phyloP scores from a whole-genome alignment of 1,139 yeast genomes.

The Geotrichum fermentans region DNA sequence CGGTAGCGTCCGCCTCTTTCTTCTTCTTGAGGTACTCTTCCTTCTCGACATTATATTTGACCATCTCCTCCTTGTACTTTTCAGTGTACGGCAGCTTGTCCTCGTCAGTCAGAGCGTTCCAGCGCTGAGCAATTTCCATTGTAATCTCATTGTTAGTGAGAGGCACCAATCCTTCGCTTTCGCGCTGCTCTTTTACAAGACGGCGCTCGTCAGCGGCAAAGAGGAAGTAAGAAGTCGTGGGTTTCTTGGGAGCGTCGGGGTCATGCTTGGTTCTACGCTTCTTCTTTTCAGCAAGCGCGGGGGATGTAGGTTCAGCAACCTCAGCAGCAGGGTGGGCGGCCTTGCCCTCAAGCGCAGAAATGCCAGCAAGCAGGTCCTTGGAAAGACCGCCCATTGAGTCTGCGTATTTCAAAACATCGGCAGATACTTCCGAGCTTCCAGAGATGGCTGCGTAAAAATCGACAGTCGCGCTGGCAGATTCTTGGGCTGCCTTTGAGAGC shows the following conservation, averaged over 20 bases:
- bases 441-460: conserved; percentile 54
- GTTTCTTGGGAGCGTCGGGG: conserved; percentile 51
- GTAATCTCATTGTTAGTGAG: conserved; percentile 73
- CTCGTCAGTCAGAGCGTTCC: conserved; percentile 63
- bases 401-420: conserved; percentile 26
- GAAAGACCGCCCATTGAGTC: conserved; percentile 31
- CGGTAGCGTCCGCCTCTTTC: conserved; percentile 20
- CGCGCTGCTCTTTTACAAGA: conserved; percentile 58
- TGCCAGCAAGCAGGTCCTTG: conserved; percentile 13
- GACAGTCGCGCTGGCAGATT: conserved; percentile 72
- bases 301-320: not conserved
- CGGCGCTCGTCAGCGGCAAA: conserved; percentile 47
- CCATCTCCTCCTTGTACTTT: conserved; percentile 62
- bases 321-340: conserved; percentile 11
- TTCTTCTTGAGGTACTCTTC: conserved; percentile 56
- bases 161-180: conserved; percentile 53
- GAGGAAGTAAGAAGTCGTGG: conserved; percentile 73
- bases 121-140: conserved; percentile 67
- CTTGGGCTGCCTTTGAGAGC: conserved; percentile 74
- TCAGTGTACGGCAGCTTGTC: conserved; percentile 76
- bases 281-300: conserved; percentile 26
- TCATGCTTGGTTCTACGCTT: conserved; percentile 41
- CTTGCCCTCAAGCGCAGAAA: conserved; percentile 23
- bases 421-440: conserved; percentile 8
- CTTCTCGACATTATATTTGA: conserved; percentile 57